phyloP scores from a whole-genome alignment of 2,329 filamentous ascomycete genomes.

The Didymella arachidicola region DNA sequence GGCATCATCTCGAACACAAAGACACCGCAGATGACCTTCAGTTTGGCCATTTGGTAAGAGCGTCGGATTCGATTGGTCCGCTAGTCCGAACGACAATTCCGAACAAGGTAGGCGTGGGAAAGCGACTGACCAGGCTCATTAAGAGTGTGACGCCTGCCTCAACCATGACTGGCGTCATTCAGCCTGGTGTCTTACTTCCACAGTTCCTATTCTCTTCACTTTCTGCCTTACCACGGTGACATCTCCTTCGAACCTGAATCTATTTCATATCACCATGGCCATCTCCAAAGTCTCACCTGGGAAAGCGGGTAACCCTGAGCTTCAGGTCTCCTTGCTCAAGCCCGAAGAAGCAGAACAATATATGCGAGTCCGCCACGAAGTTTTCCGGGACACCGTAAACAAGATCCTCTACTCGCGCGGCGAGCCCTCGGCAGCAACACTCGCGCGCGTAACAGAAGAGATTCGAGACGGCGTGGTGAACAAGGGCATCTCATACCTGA shows the following conservation, averaged over 20 bases:
- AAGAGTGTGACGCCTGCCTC: constrained; percentile 14
- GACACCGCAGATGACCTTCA: constrained; percentile 17
- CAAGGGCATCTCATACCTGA: constrained; percentile 39
- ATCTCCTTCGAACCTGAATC: not conserved
- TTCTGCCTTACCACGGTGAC: not conserved
- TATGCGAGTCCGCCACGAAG: constrained; percentile 42
- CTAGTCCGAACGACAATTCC: constrained; percentile 17
- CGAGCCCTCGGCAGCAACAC: constrained; percentile 39
- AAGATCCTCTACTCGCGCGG: constrained; percentile 44
- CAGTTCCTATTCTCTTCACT: not conserved
- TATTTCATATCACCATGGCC: not conserved
- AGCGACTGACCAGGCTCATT: constrained; percentile 5
- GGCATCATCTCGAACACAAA: constrained; percentile 16
- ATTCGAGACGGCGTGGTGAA: constrained; percentile 35
- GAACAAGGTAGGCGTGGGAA: constrained; percentile 5
- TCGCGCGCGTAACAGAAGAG: constrained; percentile 31
- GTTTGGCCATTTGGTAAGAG: constrained; percentile 9
- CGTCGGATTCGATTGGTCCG: constrained; percentile 19
- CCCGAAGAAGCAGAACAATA: constrained; percentile 41
- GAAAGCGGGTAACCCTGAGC: constrained; percentile 36
- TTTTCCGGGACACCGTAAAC: constrained; percentile 44
- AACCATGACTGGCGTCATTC: not conserved
- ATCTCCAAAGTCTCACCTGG: constrained; percentile 3
- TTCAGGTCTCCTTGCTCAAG: constrained; percentile 38
- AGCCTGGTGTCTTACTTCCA: not conserved